Evolutionary conservation across 495 filamentous ascomycete genomes (phyloP), one percentile per base, ranked within the genome.

Genomic region (Pyrenopolyporus hunteri): DNA sequence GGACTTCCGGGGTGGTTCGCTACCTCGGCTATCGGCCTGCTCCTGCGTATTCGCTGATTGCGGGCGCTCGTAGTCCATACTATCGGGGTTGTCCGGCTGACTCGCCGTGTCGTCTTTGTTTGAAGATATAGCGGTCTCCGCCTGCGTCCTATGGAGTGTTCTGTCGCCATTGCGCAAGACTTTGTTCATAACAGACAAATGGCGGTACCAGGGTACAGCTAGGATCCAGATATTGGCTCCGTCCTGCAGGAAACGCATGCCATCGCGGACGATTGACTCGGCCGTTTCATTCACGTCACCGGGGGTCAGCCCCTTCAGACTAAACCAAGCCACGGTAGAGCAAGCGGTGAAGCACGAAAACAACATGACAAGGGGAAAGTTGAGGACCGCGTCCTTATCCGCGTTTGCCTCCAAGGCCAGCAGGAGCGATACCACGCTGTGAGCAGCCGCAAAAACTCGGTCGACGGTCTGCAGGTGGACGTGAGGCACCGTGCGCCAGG

Each of bases 291-390:
- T 76, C 20, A 75, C 74, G 25, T 78, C 77, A 17, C 68, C 54
- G 0, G 79, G 79, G 0, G 78, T 76, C 17, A 81, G 57, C 1
- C 79, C 77, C 59, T 80, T 81, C 48, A 81, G 68, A 7, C 74
- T 74, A 11, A 81, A 78, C 61, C 78, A 81, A 36, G 79, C 79
- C 14, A 80, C 74, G 1, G 79, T 81, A 3, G 77, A 78, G 16
- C 79, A 76, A 4, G 79, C 79, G 0, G 77, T 81, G 53, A 81
- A 81, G 46, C 77, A 77, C 1, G 78, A 77, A 56, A 81, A 81
- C 31, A 80, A 68, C 79, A 81, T 81, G 47, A 81, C 79, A 19
- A 81, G 74, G 5, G 79, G 78, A 57, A 80, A 80, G 63, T 76
- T 80, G n/a, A 74, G 70, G 11, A 75, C 75, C 11, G 66, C 71